phyloP scores from a whole-genome alignment of 1,284 basidiomycete species.

The Sporisorium iseilematis-ciliati region DNA sequence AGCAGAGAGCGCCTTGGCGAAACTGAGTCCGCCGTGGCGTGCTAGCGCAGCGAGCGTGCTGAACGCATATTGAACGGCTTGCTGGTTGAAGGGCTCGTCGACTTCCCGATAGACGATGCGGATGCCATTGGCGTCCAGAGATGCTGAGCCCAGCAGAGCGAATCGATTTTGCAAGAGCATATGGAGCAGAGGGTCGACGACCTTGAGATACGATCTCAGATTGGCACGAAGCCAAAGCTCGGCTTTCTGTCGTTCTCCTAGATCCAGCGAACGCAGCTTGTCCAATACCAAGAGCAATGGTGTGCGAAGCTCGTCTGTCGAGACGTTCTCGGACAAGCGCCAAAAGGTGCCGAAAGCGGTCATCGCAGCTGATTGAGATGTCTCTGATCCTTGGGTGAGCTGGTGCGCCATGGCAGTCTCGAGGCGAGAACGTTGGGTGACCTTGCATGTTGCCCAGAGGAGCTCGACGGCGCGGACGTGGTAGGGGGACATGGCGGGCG shows the following conservation, averaged over 20 bases:
- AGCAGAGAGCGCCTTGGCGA: slow-evolving; percentile 71
- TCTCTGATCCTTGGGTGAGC: slow-evolving; percentile 19
- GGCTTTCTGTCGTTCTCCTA: slow-evolving; percentile 44
- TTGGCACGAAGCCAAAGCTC: slow-evolving; percentile 61
- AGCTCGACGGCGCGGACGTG: slow-evolving; percentile 85
- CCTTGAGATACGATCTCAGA: slow-evolving; percentile 51
- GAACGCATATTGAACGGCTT: slow-evolving; percentile 76
- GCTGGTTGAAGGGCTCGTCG: slow-evolving; percentile 81
- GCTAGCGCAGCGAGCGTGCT: slow-evolving; percentile 83
- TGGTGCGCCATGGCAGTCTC: slow-evolving; percentile 47
- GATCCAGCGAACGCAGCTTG: slow-evolving; percentile 72
- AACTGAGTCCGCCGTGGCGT: slow-evolving; percentile 87
- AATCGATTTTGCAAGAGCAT: slow-evolving; percentile 35
- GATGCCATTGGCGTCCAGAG: slow-evolving; percentile 14
- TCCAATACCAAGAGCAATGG: slow-evolving; percentile 91
- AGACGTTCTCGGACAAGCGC: slow-evolving; percentile 81
- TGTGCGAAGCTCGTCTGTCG: slow-evolving; percentile 64
- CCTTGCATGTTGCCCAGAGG: slow-evolving; percentile 76
- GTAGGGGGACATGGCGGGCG: slow-evolving; percentile 77
- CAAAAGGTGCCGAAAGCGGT: slow-evolving; percentile 93
- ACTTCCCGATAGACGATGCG: slow-evolving; percentile 72
- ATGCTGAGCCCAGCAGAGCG: not conserved
- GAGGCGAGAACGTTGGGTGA: slow-evolving; percentile 29
- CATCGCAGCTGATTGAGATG: slow-evolving; percentile 73
- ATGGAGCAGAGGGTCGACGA: slow-evolving; percentile 57